Evolutionary conservation across 1,284 basidiomycete genomes (phyloP), one percentile per base, ranked within the genome.

Genomic region (Megacollybia platyphylla): DNA sequence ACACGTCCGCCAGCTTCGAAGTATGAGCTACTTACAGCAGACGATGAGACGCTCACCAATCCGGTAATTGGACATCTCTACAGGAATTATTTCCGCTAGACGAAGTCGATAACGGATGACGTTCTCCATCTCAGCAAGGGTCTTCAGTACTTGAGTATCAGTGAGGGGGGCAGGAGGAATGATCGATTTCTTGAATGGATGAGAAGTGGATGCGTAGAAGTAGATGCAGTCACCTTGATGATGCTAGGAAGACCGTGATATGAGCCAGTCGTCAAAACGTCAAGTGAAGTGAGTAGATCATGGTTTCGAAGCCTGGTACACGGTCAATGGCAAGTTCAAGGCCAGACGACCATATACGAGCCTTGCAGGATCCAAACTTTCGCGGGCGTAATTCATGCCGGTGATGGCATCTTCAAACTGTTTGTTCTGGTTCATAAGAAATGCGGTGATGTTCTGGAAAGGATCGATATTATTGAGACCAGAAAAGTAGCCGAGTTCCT

Each of bases 271-370:
- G 84, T 84, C 17, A 93, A 68, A 39, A 93, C 86, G 51, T 90
- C 85, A 40, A 93, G 64, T 13, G 90, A 90, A 1, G 88, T 90
- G 8, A 88, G 67, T n/a, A 93, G 66, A 57, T 94, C 91, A 50
- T 90, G 87, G 56, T 92, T 93, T 43, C 88, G 75, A 17, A 89
- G 71, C 56, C 88, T 87, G 47, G 17, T 26, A 5, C 48, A 43
- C 20, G 20, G 6, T 9, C 39, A 42, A 42, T 38, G 43, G 36
- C 43, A 40, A 41, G 13, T 38, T 26, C 42, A 30, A 1, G 8
- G 40, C 4, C 36, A 27, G 39, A 29, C 9, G 9, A n/a, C 38
- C 7, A 11, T 32, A 37, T 31, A 49, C 56, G 45, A 51, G 79
- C 81, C 82, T 74, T 43, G 80, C 77, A 39, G 78, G 71, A 54